A percentile compares a stretch with the other conserved stretches of the same genome.
Conservation (phyloP, 805 yeast genomes). For the Phaffomyces antillensis region DNA sequence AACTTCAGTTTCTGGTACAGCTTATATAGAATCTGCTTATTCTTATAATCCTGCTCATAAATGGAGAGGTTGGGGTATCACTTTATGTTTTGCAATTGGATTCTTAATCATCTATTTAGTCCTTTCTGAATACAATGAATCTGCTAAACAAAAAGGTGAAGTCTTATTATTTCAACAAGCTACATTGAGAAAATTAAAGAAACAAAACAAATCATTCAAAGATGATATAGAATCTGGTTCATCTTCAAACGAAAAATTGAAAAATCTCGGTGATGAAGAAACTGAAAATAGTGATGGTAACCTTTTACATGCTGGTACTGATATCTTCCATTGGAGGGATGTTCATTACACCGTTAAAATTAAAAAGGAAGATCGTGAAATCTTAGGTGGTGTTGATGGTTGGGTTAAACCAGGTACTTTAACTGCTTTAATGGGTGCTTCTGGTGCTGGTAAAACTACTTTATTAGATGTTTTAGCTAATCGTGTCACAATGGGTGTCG, state of each 20-base stretch:
- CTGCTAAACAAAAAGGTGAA: conserved; percentile 68
- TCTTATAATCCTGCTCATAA: conserved; percentile 38
- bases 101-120: conserved; percentile 47
- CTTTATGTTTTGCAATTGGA: conserved; percentile 45
- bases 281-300: conserved; percentile 15
- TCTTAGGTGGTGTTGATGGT: conserved; percentile 63
- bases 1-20: conserved; percentile 42
- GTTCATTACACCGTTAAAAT: conserved; percentile 65
- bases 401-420: conserved; percentile 81
- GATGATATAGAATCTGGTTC: conserved; percentile 23
- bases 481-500: conserved; percentile 63
- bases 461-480: conserved; percentile 64
- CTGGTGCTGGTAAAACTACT: conserved; percentile 81
- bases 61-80: conserved; percentile 65
- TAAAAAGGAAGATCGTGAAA: conserved; percentile 51
- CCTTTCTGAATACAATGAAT: conserved; percentile 50
- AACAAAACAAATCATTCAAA: conserved; percentile 26
- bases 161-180: conserved; percentile 50
- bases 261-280: conserved; percentile 8
- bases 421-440: conserved; percentile 73
- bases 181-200: conserved; percentile 40
- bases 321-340: conserved; percentile 73
- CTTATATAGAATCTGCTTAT: conserved; percentile 39
- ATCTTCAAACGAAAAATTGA: conserved; percentile 17
- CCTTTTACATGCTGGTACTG: conserved; percentile 31